Evolutionary conservation across 1,284 basidiomycete species (phyloP).

Genomic region (Pyrrhoderma lamaoense): DNA sequence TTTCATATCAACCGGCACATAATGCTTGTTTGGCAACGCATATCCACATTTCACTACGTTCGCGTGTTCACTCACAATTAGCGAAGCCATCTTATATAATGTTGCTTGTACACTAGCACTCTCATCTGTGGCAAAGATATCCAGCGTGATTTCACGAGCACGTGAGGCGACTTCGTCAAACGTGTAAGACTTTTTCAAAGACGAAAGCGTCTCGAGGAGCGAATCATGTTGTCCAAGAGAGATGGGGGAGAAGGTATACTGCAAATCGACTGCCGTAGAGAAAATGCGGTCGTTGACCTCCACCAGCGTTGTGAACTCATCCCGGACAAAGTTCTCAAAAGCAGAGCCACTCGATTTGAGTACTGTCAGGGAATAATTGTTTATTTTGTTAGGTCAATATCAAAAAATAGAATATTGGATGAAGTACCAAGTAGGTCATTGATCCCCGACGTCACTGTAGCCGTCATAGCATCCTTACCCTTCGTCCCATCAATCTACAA

Average conservation of each 20-base stretch:
- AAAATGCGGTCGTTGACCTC: conserved; percentile 85
- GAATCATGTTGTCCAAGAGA: conserved; percentile 3
- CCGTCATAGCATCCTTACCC: conserved; percentile 53
- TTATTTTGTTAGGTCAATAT: neutral
- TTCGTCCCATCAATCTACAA: conserved; percentile 51
- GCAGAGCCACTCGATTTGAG: conserved; percentile 87
- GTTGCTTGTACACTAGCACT: conserved; percentile 90
- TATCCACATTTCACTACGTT: conserved; percentile 64
- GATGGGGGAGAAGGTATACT: conserved; percentile 49
- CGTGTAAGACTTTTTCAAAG: conserved; percentile 46
- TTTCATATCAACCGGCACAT: conserved; percentile 75
- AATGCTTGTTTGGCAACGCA: conserved; percentile 89
- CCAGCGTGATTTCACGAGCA: conserved; percentile 65
- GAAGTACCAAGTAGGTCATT: conserved; percentile 66
- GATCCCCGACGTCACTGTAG: conserved; percentile 61
- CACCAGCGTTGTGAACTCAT: conserved; percentile 83
- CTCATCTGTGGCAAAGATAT: conserved; percentile 81
- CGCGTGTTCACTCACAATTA: conserved; percentile 60
- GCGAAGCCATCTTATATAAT: conserved; percentile 82
- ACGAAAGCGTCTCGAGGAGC: neutral
- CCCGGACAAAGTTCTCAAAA: conserved; percentile 77
- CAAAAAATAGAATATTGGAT: neutral
- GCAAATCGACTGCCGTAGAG: conserved; percentile 74
- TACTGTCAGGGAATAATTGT: conserved; percentile 40
- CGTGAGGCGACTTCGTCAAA: conserved; percentile 46